Evolutionary conservation across 495 filamentous ascomycete genomes (phyloP), one percentile per base, ranked within the genome.

Genomic region (Penicillium angulare): DNA sequence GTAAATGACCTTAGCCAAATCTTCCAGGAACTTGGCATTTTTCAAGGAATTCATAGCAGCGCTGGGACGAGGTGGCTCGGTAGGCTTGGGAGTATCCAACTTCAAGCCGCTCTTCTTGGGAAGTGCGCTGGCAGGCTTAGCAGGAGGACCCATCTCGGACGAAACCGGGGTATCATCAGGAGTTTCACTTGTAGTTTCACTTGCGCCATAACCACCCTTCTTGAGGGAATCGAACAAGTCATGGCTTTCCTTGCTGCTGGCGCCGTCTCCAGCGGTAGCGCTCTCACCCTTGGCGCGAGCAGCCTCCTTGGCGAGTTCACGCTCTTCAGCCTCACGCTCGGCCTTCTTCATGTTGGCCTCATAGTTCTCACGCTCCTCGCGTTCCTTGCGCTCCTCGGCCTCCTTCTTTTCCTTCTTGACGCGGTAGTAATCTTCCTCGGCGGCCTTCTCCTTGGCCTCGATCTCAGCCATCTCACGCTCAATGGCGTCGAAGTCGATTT

Each of bases 31-130:
- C 20, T 92, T 86, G 47, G 93, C 90, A 7, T 90, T 90, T 62
- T 87, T 87, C 27, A 99, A 79, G 12, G 92, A 84, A 65, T 92
- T 92, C 60, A 99, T 87, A 36, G 89, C 91, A 26, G 93, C 88
- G 49, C 88, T 97, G 5, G 90, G 92, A 66, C 95, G 89, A 31
- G 88, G 80, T 36, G 93, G 86, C 71, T 97, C 93, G 16, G 92
- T 83, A 33, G 86, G 71, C 68, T 88, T 92, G 43, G 78, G 83
- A 43, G 87, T 93, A 40, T 91, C 85, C 43, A 96, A 76, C 70
- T 95, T 95, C 53, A 96, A 82, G 20, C 85, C 81, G 20, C 91
- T 90, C 79, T 92, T 92, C 57, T 76, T 81, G 57, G 83, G 84
- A 47, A 72, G 72, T 42, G 78, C 75, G 27, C 77, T 68, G 43